Base-by-base conservation (phyloP, 2,329 filamentous ascomycete species). In the Bipolaris cookei region DNA sequence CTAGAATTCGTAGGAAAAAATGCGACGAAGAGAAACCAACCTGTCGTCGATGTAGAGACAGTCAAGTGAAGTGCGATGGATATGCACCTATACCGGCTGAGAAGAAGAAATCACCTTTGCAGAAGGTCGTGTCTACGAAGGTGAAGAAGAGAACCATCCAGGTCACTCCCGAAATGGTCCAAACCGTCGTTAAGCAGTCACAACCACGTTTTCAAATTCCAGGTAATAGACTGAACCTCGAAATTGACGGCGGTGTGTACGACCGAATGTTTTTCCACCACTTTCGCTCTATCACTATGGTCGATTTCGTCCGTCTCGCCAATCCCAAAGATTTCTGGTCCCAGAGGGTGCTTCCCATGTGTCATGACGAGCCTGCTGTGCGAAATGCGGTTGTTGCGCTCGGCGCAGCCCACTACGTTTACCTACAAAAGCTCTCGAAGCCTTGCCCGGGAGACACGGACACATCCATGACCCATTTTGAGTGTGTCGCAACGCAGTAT, bases 1-100 rank as follows among this genome's bases (percentile, higher is more conserved):
- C 13, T 16, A 59, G 56, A 51, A 51, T 46, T 44, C 56, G 56
- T 3, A 41, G 56, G 32, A 59, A 59, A 35, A 59, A 59, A 51
- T 59, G 56, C 42, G 56, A 59, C 41, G 56, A 59, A 47, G 56
- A 59, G 46, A 59, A 56, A 32, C 56, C 56, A 46, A 59, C 39
- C 41, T 59, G 56, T 13, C 45, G 52, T 14, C 51, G 56, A n/a
- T 59, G 56, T 41, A 34, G 51, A 34, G 47, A 56, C 25, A 45
- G 48, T n/a, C 45, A 38, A 14, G 46, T 47, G 6, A 59, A 59
- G 37, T 59, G 56, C 28, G 56, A 59, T 51, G 56, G 56, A 11
- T 59, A 59, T 41, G 51, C 51, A 10, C 32, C 44, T 6, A 4
- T 58, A 16, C 51, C 25, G 4, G n/a, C 32, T 25, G 35, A 46